Base-by-base conservation (phyloP, 192 early-diverging fungal genomes). In the Coemansia sp. region DNA sequence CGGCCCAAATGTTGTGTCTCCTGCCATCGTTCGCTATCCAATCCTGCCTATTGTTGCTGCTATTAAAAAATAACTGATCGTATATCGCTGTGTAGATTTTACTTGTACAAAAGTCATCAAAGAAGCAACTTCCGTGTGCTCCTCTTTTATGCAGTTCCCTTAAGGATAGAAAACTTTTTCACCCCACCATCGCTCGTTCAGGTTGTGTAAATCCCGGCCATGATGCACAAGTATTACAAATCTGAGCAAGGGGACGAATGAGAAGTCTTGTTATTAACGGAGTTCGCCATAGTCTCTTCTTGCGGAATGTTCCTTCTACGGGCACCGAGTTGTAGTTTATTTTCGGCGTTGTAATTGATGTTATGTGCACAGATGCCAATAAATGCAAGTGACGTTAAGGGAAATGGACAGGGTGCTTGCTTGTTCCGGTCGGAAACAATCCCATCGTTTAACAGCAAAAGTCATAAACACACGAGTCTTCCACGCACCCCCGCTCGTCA, bases 1-100 rank as follows among this genome's bases (percentile, higher is more conserved):
- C 8, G 72, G 52, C 19, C 38, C 50, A 29, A 59, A 34, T 25
- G 6, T n/a, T n/a, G n/a, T 53, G 8, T 58, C 50, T 28, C 9
- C 38, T 30, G 36, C 41, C 15, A 25, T 33, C 52, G 33, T 54
- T 31, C 33, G 30, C 5, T 30, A 19, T 33, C 23, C 50, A 25
- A 19, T 19, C n/a, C 6, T 5, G 14, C 14, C 17, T 44, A n/a
- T 8, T 44, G 15, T 11, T 14, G 0, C 33, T 34, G 41, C 41
- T 44, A 19, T n/a, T 44, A 19, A 19, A 48, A 8, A 25, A 25
- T 47, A 20, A 10, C 5, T 48, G 45, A 48, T 48, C 45, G n/a
- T n/a, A n/a, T n/a, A n/a, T n/a, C n/a, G n/a, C n/a, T n/a, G n/a
- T n/a, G n/a, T n/a, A n/a, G n/a, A n/a, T n/a, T n/a, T n/a, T n/a